Percentiles rank a stretch among this genome's conserved stretches.
Evolutionary conservation across 2,329 filamentous ascomycete species (phyloP).

Genomic region (Xylariaceae sp.): DNA sequence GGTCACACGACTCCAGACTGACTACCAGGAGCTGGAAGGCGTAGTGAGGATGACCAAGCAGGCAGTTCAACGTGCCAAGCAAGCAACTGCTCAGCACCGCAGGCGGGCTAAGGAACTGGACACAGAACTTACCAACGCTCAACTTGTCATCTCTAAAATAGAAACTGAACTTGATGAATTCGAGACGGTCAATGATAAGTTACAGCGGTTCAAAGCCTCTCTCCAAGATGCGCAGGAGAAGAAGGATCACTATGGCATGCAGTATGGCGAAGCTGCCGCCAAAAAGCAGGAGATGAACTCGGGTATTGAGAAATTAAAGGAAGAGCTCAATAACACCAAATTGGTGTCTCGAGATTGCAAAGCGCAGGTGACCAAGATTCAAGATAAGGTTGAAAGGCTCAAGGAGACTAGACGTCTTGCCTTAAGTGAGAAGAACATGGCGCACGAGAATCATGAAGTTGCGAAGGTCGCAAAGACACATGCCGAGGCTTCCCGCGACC

Average conservation of each 20-base stretch:
- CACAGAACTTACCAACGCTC: slow-evolving; percentile 54
- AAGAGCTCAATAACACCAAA: slow-evolving; percentile 35
- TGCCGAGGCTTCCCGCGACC: slow-evolving; percentile 46
- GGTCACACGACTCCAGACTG: slow-evolving; percentile 50
- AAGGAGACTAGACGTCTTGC: slow-evolving; percentile 49
- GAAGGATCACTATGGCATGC: slow-evolving; percentile 47
- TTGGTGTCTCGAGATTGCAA: slow-evolving; percentile 38
- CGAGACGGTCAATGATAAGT: slow-evolving; percentile 63
- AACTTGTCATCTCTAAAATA: slow-evolving; percentile 52
- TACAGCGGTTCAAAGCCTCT: slow-evolving; percentile 55
- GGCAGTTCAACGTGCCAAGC: slow-evolving; percentile 45
- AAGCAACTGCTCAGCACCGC: slow-evolving; percentile 44
- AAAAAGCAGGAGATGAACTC: slow-evolving; percentile 47
- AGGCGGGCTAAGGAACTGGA: slow-evolving; percentile 50
- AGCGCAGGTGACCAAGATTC: slow-evolving; percentile 51
- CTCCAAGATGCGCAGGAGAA: slow-evolving; percentile 50
- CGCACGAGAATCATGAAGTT: slow-evolving; percentile 48
- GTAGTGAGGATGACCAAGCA: slow-evolving; percentile 46
- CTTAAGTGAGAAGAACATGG: slow-evolving; percentile 59
- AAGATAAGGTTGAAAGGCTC: slow-evolving; percentile 48
- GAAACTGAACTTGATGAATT: slow-evolving; percentile 61
- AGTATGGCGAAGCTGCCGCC: slow-evolving; percentile 51
- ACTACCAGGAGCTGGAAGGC: slow-evolving; percentile 50
- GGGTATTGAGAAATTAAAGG: slow-evolving; percentile 39
- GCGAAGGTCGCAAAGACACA: slow-evolving; percentile 43